Base-by-base conservation (phyloP, 106 monocot genomes). In the Hemerocallis citrina region DNA sequence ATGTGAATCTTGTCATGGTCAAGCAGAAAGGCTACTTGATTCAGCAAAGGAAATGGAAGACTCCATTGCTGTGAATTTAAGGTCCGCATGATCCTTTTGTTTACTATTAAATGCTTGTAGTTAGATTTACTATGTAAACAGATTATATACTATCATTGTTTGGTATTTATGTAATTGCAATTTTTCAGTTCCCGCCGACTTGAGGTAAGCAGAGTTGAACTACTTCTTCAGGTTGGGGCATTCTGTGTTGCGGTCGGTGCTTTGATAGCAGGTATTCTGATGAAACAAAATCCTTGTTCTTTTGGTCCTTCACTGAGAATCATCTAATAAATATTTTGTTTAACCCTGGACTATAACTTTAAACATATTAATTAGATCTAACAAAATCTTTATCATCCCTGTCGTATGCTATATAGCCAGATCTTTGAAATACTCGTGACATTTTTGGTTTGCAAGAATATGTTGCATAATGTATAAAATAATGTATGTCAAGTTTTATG, bases 1-100 rank as follows among this genome's bases (percentile, higher is more conserved):
- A 79, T 91, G 96, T 55, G 96, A 98, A 79, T 88, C 91, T 20
- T 91, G 91, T 60, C 96, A 98, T 71, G 84, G 96, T 63, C 96
- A 98, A 72, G 91, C 96, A 52, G 91, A 98, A 64, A 87, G 84
- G 55, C 84, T 98, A 61, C 87, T 98, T 68, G 87, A 98, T 74
- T 91, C 91, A 54, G 96, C 96, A 15, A 98, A 64, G 69, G 96
- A 98, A 82, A 98, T 98, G 96, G 96, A 98, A 64, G 96, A 98
- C 50, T 98, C 96, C 0, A 91, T 98, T 80, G 91, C 96, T 46
- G 96, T 98, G 33, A 98, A 88, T 63, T 52, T 98, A 67, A 93
- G 93, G 93, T 87, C 20, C 27, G 36, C 17, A 61, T 44, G 7
- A 56, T 60, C 6, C 4, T 46, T 48, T 44, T 15, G 15, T 25